Percentiles rank a stretch among this genome's conserved stretches.
phyloP scores from a whole-genome alignment of 495 filamentous ascomycete genomes.

The Umbilicaria muhlenbergii region DNA sequence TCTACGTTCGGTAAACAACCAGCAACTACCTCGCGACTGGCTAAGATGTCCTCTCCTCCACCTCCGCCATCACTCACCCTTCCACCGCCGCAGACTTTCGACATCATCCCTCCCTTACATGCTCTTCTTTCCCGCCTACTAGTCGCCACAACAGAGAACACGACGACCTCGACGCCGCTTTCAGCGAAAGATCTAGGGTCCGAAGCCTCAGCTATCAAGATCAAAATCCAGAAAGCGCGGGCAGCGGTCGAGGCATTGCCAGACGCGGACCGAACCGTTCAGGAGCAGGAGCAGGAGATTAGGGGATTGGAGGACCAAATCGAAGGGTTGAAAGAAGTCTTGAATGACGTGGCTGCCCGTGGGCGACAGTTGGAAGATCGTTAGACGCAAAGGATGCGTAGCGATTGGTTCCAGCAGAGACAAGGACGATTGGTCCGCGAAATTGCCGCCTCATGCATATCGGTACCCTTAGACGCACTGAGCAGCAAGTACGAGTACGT shows the following conservation, averaged over 20 bases:
- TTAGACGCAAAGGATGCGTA: too few species aligned
- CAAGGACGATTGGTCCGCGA: too few species aligned
- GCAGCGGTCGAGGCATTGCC: slow-evolving; percentile 50
- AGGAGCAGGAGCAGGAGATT: slow-evolving; percentile 74
- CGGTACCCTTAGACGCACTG: too few species aligned
- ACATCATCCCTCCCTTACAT: slow-evolving; percentile 71
- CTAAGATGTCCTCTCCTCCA: slow-evolving; percentile 15
- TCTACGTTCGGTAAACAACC: slow-evolving; percentile 13
- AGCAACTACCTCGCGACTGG: slow-evolving; percentile 4
- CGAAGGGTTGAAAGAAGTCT: slow-evolving; percentile 38
- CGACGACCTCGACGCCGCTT: slow-evolving; percentile 28
- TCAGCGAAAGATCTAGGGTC: slow-evolving; percentile 64
- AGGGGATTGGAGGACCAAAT: slow-evolving; percentile 53
- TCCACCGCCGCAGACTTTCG: slow-evolving; percentile 48
- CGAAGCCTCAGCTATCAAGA: slow-evolving; percentile 56
- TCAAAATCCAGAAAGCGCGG: slow-evolving; percentile 66
- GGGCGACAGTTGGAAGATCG: too few species aligned
- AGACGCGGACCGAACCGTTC: slow-evolving; percentile 53
- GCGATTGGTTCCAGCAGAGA: too few species aligned
- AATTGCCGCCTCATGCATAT: too few species aligned
- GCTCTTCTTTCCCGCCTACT: slow-evolving; percentile 61
- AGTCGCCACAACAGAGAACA: slow-evolving; percentile 12
- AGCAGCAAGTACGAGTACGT: too few species aligned
- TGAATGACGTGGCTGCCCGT: slow-evolving; percentile 22
- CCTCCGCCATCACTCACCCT: slow-evolving; percentile 34